Evolutionary conservation across 2,329 filamentous ascomycete genomes (phyloP), one percentile per base, ranked within the genome.

Genomic region (Sclerotinia borealis): DNA sequence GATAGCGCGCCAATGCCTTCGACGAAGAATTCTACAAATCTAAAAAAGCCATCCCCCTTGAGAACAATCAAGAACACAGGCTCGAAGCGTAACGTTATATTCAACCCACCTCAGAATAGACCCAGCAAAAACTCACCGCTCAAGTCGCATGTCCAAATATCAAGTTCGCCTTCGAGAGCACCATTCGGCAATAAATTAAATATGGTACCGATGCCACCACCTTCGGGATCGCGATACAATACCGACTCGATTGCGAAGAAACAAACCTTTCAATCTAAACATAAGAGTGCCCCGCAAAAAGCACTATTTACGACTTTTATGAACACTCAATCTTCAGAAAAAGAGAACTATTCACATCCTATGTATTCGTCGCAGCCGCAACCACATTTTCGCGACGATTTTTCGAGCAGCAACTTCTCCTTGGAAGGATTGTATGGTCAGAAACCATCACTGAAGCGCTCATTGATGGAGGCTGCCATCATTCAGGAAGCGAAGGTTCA

Each of bases 231-330:
- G 63, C 74, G 75, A 25, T 82, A 82, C 70, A 77, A 77, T 41
- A 89, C 88, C 41, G 89, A 91, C 75, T 89, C 86, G 34, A 83
- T 88, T 62, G 79, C 84, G 71, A 92, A 92, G 81, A 89, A 85
- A 74, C 77, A 77, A 67, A 83, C 84, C 0, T 74, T 81, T 63
- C 78, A 86, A 72, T 84, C 84, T 56, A 83, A 80, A 64, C 85
- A 83, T 73, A 85, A 86, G 75, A 22, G 31, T 37, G 58, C 56
- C 49, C 78, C 81, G 13, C 81, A 84, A 67, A 84, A 83, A 66
- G 80, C 81, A 5, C 74, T 79, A 39, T 77, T 79, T 67, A 79
- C 82, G 36, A 74, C 75, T 34, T 75, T 74, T 51, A 67, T 69
- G 67, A 69, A 72, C 70, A 63, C 72, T 72, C 67, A 76, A 74